phyloP scores from a whole-genome alignment of 495 filamentous ascomycete genomes.

The Pyronema omphalodes region DNA sequence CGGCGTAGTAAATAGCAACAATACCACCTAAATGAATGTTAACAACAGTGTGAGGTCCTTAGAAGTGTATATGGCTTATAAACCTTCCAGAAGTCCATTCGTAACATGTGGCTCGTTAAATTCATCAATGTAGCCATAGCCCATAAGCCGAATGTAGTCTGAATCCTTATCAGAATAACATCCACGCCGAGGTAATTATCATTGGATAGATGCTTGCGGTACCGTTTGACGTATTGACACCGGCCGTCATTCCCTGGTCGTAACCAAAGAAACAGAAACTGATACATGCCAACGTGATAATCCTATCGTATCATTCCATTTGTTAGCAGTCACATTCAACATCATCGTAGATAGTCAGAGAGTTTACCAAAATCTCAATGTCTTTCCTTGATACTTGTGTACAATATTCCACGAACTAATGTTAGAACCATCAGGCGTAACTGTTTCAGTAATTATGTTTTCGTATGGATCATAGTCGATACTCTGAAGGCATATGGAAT shows the following conservation, averaged over 20 bases:
- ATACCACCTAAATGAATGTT: slow-evolving; percentile 27
- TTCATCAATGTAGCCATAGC: slow-evolving; percentile 40
- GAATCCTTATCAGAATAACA: not conserved
- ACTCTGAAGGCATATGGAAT: too few relatives aligned
- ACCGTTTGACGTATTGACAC: slow-evolving; percentile 43
- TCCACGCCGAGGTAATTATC: not conserved
- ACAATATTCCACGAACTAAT: not conserved
- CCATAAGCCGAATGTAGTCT: slow-evolving; percentile 48
- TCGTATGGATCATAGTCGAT: too few relatives aligned
- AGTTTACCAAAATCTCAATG: not conserved
- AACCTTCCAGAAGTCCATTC: slow-evolving; percentile 45
- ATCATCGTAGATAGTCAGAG: not conserved
- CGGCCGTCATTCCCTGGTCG: slow-evolving; percentile 59
- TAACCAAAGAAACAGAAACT: slow-evolving; percentile 38
- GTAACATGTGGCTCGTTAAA: slow-evolving; percentile 34
- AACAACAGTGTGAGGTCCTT: not conserved
- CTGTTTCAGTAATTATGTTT: too few relatives aligned
- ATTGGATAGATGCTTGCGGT: not conserved
- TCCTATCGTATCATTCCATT: not conserved
- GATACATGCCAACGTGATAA: not conserved
- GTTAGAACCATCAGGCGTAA: too few relatives aligned
- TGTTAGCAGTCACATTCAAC: not conserved
- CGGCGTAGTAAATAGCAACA: slow-evolving; percentile 53
- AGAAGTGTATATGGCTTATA: not conserved
- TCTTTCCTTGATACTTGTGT: not conserved